Evolutionary conservation across 768 basidiomycete species (phyloP), one percentile per base, ranked within the genome.

Genomic region (Asterophora lycoperdoides): DNA sequence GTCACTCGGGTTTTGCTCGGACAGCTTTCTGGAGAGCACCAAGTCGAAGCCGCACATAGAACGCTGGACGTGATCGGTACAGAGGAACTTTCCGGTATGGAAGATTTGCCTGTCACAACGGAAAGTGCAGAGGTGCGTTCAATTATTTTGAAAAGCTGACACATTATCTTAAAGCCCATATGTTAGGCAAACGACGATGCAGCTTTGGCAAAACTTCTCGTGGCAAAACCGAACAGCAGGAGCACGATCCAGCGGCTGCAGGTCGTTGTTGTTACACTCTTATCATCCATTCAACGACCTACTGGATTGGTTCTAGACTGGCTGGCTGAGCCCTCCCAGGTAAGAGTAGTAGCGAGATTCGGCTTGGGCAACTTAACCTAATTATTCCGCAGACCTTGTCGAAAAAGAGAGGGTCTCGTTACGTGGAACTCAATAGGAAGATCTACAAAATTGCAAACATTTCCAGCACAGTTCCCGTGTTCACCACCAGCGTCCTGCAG

Each of bases 361-460:
- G 18, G 33, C 19, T 6, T 2, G 10, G 11, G 9, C 23, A 38
- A 7, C 20, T 4, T 18, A 18, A 10, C 35, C 52, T 9, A 48
- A 29, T 7, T 30, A 23, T 15, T 8, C 28, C 37, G 29, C n/a
- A 56, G 58, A 41, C 1, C 8, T 17, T 49, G 15, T 44, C 48
- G 10, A 55, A 58, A 34, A 57, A 61, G 11, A 48, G 63, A 29
- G 66, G 68, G 11, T 53, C 64, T 15, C 67, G 63, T 20, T 91
- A 84, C 58, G 73, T 84, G 18, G 58, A 64, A n/a, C 72, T 92
- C 48, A 76, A 83, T 66, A 77, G 81, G 26, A 62, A 67, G 10
- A 64, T 92, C 4, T 97, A 96, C 67, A 64, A 59, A 14, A 59
- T 90, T 15, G 81, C 81, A 6, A 91, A 85, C 56, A 71, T 74